Evolutionary conservation across 345 rosid genomes (phyloP).

Genomic region (Barbarea vulgaris): DNA sequence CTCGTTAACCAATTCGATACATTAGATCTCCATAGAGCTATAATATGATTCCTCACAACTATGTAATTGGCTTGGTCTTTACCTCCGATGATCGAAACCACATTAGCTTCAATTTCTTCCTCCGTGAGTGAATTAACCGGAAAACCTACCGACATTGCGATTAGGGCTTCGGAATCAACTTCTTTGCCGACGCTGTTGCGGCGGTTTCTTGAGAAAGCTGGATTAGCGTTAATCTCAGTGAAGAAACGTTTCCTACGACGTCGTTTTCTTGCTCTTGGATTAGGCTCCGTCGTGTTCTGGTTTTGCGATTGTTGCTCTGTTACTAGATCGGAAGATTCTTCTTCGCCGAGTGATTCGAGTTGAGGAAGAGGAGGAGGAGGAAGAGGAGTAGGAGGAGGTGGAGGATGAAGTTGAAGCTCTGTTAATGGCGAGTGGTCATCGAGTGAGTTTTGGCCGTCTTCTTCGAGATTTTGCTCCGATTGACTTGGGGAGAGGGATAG

Average conservation of each 20-base stretch:
- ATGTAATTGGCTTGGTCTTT: slow-evolving; percentile 77
- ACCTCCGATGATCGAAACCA: slow-evolving; percentile 69
- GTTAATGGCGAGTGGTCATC: slow-evolving; percentile 44
- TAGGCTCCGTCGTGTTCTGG: slow-evolving; percentile 54
- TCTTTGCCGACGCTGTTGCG: slow-evolving; percentile 67
- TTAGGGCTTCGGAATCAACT: slow-evolving; percentile 75
- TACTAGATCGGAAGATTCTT: slow-evolving; percentile 69
- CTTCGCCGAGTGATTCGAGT: slow-evolving; percentile 62
- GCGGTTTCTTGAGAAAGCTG: slow-evolving; percentile 63
- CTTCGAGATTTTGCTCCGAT: slow-evolving; percentile 48
- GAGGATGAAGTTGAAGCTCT: slow-evolving; percentile 38
- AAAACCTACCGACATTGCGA: slow-evolving; percentile 86
- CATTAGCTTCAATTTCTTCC: slow-evolving; percentile 95
- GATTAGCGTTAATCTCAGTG: slow-evolving; percentile 76
- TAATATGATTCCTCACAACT: slow-evolving; percentile 81
- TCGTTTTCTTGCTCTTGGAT: slow-evolving; percentile 60
- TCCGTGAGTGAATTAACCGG: slow-evolving; percentile 90
- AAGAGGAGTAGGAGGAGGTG: slow-evolving; percentile 3
- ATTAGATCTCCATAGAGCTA: slow-evolving; percentile 83
- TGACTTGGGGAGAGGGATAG: slow-evolving; percentile 45
- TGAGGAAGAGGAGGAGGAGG: slow-evolving; percentile 26
- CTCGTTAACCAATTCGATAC: slow-evolving; percentile 78
- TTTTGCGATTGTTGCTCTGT: slow-evolving; percentile 53
- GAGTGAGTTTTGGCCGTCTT: slow-evolving; percentile 45
- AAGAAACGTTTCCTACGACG: slow-evolving; percentile 88